phyloP scores from a whole-genome alignment of 805 yeast species.

The Metschnikowia hibisci region DNA sequence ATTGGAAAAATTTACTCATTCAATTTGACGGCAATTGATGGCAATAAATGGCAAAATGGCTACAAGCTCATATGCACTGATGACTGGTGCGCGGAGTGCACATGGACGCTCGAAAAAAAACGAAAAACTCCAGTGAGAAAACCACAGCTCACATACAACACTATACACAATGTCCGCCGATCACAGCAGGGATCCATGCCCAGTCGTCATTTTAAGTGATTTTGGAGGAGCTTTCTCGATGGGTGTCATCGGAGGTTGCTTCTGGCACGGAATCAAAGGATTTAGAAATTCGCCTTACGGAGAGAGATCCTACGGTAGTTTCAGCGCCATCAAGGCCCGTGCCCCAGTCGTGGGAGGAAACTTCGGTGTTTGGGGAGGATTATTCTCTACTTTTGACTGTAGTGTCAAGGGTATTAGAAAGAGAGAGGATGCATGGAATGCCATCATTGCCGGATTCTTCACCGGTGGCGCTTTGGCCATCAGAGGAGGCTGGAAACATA shows the following conservation, averaged over 20 bases:
- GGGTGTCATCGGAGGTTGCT: slow-evolving; percentile 98
- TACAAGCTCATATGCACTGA: background rate
- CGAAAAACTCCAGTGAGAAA: slow-evolving; percentile 5
- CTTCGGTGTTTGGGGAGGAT: slow-evolving; percentile 99
- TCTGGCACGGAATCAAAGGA: slow-evolving; percentile 99
- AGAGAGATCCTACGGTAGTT: slow-evolving; percentile 86
- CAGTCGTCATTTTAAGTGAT: slow-evolving; percentile 90
- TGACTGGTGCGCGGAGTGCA: slow-evolving; percentile 3
- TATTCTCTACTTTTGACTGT: slow-evolving; percentile 94
- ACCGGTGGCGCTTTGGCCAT: slow-evolving; percentile 97
- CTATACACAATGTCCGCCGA: slow-evolving; percentile 71
- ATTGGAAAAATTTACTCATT: background rate
- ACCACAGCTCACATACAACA: background rate
- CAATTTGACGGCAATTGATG: no score
- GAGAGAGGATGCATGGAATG: slow-evolving; percentile 98
- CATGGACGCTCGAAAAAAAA: slow-evolving; percentile 1
- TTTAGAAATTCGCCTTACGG: slow-evolving; percentile 97
- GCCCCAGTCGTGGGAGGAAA: slow-evolving; percentile 99
- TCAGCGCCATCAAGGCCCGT: slow-evolving; percentile 88
- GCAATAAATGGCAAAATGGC: no score
- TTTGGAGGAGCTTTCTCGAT: slow-evolving; percentile 99
- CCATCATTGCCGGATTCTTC: slow-evolving; percentile 95
- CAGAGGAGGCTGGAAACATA: slow-evolving; percentile 98
- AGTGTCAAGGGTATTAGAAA: slow-evolving; percentile 91
- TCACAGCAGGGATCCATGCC: slow-evolving; percentile 99